Base-by-base conservation (phyloP, 2,329 filamentous ascomycete species). In the Aspergillus fijiensis region DNA sequence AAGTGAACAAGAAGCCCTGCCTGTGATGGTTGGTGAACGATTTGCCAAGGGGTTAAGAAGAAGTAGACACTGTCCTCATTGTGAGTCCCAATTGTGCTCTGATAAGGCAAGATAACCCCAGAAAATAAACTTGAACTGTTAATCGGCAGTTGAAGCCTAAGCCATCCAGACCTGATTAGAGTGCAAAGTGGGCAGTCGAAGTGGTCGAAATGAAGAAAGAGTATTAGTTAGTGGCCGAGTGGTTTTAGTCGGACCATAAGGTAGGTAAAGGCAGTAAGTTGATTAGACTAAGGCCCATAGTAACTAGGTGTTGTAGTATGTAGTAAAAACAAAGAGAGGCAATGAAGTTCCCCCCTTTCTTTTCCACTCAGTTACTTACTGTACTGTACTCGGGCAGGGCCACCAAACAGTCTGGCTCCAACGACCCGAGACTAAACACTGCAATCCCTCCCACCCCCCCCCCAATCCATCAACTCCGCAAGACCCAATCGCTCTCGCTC, bases 261-360 rank as follows among this genome's bases (percentile, higher is more conserved):
- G 33, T 35, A 27, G 27, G 27, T 27, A 7, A 9, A 23, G 23
- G 27, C 9, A 27, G 27, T 27, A 27, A 2, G 1, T 27, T 27
- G 27, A 27, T 27, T 9, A 27, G 27, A 27, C 27, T 27, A 27
- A 27, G 27, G 27, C 27, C 27, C 27, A 27, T 27, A 27, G 27
- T 27, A 9, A 21, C 7, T 27, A 27, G 33, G 33, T 35, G 3
- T 14, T 12, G 33, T 35, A 33, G 31, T 7, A 7, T 7, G 31
- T 33, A 58, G 51, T 61, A 59, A 50, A 52, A 59, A 39, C 25
- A 47, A 53, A 52, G 57, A 65, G 60, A 14, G 11, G 33, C 33
- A 35, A 35, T 14, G 33, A 11, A 11, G 14, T 27, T 27, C 62
- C 66, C 71, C 71, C 70, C 68, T 69, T 74, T 71, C 70, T 70